phyloP scores from a whole-genome alignment of 352 stramenopile species.

The Globisporangium heterothallicum region DNA sequence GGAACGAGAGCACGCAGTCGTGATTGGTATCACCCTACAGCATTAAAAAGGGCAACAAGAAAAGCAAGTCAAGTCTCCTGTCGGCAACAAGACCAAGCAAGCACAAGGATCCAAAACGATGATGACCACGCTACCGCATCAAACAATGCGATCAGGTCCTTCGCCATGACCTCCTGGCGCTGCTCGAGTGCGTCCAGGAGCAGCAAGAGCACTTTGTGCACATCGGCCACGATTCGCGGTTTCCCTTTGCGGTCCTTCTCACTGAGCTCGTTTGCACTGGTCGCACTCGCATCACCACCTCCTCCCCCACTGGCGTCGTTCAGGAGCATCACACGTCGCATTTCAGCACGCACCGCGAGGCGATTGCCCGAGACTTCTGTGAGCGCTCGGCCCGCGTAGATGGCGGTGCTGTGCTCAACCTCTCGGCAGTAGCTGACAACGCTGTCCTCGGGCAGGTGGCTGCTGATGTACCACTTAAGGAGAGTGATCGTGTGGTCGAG shows the following conservation, averaged over 20 bases:
- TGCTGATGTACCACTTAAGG: constrained; percentile 58
- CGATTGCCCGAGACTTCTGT: constrained; percentile 56
- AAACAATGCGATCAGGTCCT: constrained; percentile 47
- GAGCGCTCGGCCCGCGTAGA: constrained; percentile 42
- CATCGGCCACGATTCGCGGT: constrained; percentile 48
- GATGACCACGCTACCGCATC: too few relatives aligned
- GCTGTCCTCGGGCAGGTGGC: constrained; percentile 46
- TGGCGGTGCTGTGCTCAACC: constrained; percentile 63
- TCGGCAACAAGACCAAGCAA: too few relatives aligned
- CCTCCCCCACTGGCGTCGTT: too few relatives aligned
- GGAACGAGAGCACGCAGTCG: constrained; percentile 62
- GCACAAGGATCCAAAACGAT: neutral
- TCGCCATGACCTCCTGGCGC: constrained; percentile 44
- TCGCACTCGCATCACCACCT: too few relatives aligned
- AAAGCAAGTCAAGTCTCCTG: too few relatives aligned
- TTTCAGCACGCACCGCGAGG: constrained; percentile 61
- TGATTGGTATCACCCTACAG: constrained; percentile 61
- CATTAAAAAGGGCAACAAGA: neutral
- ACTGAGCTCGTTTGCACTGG: neutral
- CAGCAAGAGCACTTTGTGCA: constrained; percentile 52
- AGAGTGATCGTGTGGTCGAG: constrained; percentile 55
- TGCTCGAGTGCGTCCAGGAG: constrained; percentile 58
- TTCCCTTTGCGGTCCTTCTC: constrained; percentile 13
- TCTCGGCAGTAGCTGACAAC: constrained; percentile 61
- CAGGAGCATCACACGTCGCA: constrained; percentile 58